Evolutionary conservation across 225 moss, liverwort and hornwort species (phyloP), one percentile per base, ranked within the genome.

Genomic region (Climacium dendroides): DNA sequence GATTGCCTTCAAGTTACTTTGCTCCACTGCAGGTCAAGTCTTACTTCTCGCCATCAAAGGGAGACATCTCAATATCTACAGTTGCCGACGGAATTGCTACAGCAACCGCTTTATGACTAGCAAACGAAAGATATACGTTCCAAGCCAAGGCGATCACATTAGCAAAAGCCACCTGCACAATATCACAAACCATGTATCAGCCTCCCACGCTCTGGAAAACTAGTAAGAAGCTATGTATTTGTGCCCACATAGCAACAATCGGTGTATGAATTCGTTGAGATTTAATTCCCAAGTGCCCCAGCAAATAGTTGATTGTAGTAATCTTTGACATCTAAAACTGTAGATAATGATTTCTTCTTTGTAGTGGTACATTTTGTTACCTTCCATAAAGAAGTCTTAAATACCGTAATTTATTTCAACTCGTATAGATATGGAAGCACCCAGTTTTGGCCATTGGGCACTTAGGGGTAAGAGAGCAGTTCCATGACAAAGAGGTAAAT

Each of bases 81-180:
- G 90, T 89, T 77, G 89, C 87, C 20, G 91, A 90, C 8, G 89
- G 92, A 80, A 85, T 57, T 34, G 91, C 41, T 73, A 87, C 86
- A 85, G 35, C 90, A 62, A 95, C 89, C 79, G 82, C 89, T 78
- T 89, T 94, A 77, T 95, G 94, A 88, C 95, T 93, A 22, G 90
- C 92, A 89, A 94, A 94, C 52, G 95, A 95, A 50, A 95, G 82
- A 79, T 95, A 95, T 3, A 95, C 90, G 63, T 95, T 95, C 95
- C 95, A 95, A 32, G 87, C 95, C 76, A 95, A 83, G 55, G 93
- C 94, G 9, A 95, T 80, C 48, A 95, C 83, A 87, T 94, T 95
- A 19, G 95, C 69, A 50, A 94, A 94, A 60, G 90, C 94, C 86
- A 95, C 95, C 95, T 95, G 89, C 86, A 89, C 78, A 87, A 30